Percentiles rank a stretch among this genome's conserved stretches.
Evolutionary conservation across 805 yeast species (phyloP).

Genomic region (Schizosaccharomyces osmophilus): DNA sequence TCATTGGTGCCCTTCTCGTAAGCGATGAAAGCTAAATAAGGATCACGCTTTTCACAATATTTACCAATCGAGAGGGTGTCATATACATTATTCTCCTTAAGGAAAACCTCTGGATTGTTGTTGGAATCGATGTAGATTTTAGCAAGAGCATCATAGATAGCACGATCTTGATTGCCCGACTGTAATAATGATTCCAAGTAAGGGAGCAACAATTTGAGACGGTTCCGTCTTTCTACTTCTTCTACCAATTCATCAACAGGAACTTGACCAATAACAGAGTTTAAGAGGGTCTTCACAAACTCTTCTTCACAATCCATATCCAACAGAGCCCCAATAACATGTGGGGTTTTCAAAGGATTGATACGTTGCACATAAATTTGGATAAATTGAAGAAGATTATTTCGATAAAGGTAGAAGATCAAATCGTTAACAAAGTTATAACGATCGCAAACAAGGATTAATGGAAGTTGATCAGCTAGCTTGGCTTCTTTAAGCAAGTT

Average conservation of each 20-base stretch:
- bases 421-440: slow-evolving; percentile 78
- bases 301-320: slow-evolving; percentile 94
- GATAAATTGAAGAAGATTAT: slow-evolving; percentile 84
- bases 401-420: slow-evolving; percentile 78
- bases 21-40: slow-evolving; percentile 90
- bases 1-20: slow-evolving; percentile 89
- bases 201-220: slow-evolving; percentile 74
- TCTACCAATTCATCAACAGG: slow-evolving; percentile 72
- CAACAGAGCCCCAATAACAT: slow-evolving; percentile 81
- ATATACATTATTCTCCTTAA: slow-evolving; percentile 70
- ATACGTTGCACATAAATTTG: slow-evolving; percentile 96
- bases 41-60: slow-evolving; percentile 97
- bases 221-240: slow-evolving; percentile 91
- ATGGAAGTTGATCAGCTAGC: slow-evolving; percentile 83
- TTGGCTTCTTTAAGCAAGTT: slow-evolving; percentile 87
- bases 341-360: slow-evolving; percentile 85
- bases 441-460: slow-evolving; percentile 89
- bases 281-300: slow-evolving; percentile 55
- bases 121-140: slow-evolving; percentile 94
- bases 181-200: slow-evolving; percentile 72
- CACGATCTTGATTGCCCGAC: slow-evolving; percentile 56
- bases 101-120: slow-evolving; percentile 89
- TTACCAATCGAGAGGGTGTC: slow-evolving; percentile 90
- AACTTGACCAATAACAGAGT: slow-evolving; percentile 78
- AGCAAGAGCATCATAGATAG: slow-evolving; percentile 82